Evolutionary conservation across 2,329 filamentous ascomycete genomes (phyloP), one percentile per base, ranked within the genome.

Genomic region (Fusarium nygamai): DNA sequence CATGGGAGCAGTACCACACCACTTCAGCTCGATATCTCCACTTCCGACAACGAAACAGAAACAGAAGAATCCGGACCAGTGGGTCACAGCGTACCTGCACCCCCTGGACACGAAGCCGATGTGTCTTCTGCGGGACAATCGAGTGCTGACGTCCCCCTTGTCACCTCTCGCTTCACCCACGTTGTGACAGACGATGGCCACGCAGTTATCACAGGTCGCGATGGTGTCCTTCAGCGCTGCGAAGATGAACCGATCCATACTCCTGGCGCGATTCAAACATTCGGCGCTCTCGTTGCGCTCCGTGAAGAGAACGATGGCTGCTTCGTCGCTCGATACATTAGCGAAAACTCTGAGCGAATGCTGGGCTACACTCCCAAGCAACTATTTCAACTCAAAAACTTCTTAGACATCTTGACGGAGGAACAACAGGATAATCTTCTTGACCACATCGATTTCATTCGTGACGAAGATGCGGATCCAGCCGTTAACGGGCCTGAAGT

Each of bases 171-270:
- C 5, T 97, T 97, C 83, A 93, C 92, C 75, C 94, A 98, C 79
- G 86, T 93, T 8, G 85, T 92, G 33, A 95, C 93, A 0, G 90
- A 93, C 5, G 92, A 91, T 22, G 94, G 94, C 0, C 94, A 98
- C 83, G 91, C 92, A 33, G 89, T 97, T 36, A 93, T 97, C 61
- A 96, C 94, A 2, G 94, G 94, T 11, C 88, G 92, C 63, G 91
- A 94, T 61, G 92, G 91, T 5, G 89, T 88, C 2, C 84, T 96
- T 50, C 93, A 97, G 79, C 89, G 91, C 60, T 98, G 95, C 79
- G 95, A 98, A 81, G 95, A 98, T 78, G 95, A 98, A 78, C 94
- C 95, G 0, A 97, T 98, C 33, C 94, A 96, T 74, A 92, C 94
- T 3, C 95, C 95, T 2, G 94, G 94, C 39, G 93, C 93, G 3